Base-by-base conservation (phyloP, 305 asterid genomes). In the Euphrasia arctica region DNA sequence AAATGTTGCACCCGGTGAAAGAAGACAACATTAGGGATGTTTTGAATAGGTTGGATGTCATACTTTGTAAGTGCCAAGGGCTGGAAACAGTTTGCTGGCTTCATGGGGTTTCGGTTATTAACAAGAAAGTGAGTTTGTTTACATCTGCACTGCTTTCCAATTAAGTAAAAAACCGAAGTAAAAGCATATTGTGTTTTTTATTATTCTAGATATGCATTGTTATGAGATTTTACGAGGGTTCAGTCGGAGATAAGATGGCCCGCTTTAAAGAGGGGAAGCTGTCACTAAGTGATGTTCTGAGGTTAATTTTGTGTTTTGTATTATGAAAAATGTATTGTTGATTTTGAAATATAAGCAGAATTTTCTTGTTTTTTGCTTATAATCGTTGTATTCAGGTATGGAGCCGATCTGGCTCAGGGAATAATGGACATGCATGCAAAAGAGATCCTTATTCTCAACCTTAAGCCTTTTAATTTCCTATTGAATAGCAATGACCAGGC, bases 211-310 rank as follows among this genome's bases (percentile, higher is more conserved):
- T 91, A 74, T 91, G 96, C 82, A 79, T 91, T 67, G 78, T 89
- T 14, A 89, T 89, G 97, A 82, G 83, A 73, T 89, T 87, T 74
- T 91, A 87, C 39, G 96, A 87, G 74, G 95, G 92, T 60, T 82
- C 98, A 3, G 78, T 85, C 22, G 96, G 95, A 61, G 97, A 89
- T 75, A 89, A 84, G 67, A 85, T 89, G 96, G 82, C 90, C 70
- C 79, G 69, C 11, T 65, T 79, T 54, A 79, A 81, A 59, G 91
- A 78, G 28, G 96, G 97, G 27, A 85, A 87, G 77, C 78, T 91
- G 64, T 63, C 95, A 3, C 78, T 83, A 59, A 72, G 18, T 69
- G 95, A 91, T 81, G 95, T 84, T 75, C 69, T 91, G 75, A 91
- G 97, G 98, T 89, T 75, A 79, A 65, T 47, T 70, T 66, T 27